A percentile compares a stretch with the other conserved stretches of the same genome.
These are phyloP conservation scores for Arachis stenosperma DNA, from an alignment of 306 rosid species.

Conservation along the genomic window DNA sequence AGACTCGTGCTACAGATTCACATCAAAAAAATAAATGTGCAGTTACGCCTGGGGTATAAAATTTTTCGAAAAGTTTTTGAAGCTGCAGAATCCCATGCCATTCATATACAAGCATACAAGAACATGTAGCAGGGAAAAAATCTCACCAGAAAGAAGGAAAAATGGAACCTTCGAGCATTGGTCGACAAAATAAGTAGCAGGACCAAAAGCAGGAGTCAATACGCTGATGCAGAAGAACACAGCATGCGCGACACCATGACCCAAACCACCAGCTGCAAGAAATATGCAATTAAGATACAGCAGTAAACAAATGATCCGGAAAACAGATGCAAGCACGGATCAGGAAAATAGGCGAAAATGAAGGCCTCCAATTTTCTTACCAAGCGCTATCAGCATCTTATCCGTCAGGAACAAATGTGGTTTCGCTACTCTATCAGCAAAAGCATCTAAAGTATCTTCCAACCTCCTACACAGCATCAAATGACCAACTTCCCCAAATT, in stretches of 20 bases:
- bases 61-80: conserved; percentile 22
- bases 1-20: conserved; percentile 18
- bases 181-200: conserved; percentile 80
- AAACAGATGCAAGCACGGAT: conserved; percentile 8
- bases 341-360: conserved; percentile 2
- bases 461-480: conserved; percentile 67
- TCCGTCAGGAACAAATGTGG: conserved; percentile 83
- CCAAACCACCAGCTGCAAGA: conserved; percentile 91
- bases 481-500: neutral
- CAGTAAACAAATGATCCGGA: conserved; percentile 11
- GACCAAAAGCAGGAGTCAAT: conserved; percentile 95
- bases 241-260: conserved; percentile 97
- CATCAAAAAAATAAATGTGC: conserved; percentile 21
- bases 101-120: conserved; percentile 17
- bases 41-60: conserved; percentile 18
- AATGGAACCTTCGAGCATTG: conserved; percentile 79
- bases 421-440: conserved; percentile 89
- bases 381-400: conserved; percentile 92
- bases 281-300: conserved; percentile 17
- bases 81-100: conserved; percentile 15
- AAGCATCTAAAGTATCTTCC: conserved; percentile 80
- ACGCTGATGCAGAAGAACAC: conserved; percentile 96
- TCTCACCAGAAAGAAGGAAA: conserved; percentile 90
- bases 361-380: conserved; percentile 54
- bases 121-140: conserved; percentile 24